These are phyloP conservation scores for Cladophialophora carrionii DNA, from an alignment of 2,329 filamentous ascomycete species.

Conservation along the genomic window DNA sequence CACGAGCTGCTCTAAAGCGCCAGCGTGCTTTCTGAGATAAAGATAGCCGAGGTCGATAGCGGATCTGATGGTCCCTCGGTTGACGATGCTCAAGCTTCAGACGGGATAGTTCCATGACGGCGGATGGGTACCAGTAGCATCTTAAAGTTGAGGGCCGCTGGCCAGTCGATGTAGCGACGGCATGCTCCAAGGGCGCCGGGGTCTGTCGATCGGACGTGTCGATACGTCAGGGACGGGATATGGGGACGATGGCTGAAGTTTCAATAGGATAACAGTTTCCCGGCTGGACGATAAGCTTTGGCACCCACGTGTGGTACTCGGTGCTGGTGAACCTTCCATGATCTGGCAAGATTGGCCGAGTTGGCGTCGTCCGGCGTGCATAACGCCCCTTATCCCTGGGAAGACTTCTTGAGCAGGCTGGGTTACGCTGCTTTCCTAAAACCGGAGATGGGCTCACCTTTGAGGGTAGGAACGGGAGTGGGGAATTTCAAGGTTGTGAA, in stretches of 20 bases:
- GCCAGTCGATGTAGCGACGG: slow-evolving; percentile 21
- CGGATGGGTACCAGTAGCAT: not conserved
- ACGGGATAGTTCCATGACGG: not conserved
- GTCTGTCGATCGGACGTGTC: slow-evolving; percentile 23
- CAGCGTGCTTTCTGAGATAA: not conserved
- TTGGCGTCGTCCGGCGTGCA: not conserved
- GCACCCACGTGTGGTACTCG: slow-evolving; percentile 12
- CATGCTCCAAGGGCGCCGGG: slow-evolving; percentile 17
- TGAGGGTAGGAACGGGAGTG: not conserved
- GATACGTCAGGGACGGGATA: slow-evolving; percentile 22
- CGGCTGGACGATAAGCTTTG: slow-evolving; percentile 9
- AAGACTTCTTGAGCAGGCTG: not conserved
- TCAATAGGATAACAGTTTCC: not conserved
- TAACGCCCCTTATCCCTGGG: not conserved
- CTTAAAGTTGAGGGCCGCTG: not conserved
- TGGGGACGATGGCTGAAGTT: slow-evolving; percentile 7
- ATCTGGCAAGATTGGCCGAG: not conserved
- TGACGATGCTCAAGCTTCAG: slow-evolving; percentile 1
- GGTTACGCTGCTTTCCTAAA: too few species aligned
- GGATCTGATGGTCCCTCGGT: slow-evolving; percentile 13
- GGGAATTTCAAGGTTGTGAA: not conserved
- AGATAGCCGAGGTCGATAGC: slow-evolving; percentile 23
- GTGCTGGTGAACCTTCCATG: not conserved
- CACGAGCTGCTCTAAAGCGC: not conserved
- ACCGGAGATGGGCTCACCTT: not conserved